A percentile compares a stretch with the other conserved stretches of the same genome.
Conservation (phyloP, 2,329 filamentous ascomycete genomes). For the Colletotrichum ledebouriae region DNA sequence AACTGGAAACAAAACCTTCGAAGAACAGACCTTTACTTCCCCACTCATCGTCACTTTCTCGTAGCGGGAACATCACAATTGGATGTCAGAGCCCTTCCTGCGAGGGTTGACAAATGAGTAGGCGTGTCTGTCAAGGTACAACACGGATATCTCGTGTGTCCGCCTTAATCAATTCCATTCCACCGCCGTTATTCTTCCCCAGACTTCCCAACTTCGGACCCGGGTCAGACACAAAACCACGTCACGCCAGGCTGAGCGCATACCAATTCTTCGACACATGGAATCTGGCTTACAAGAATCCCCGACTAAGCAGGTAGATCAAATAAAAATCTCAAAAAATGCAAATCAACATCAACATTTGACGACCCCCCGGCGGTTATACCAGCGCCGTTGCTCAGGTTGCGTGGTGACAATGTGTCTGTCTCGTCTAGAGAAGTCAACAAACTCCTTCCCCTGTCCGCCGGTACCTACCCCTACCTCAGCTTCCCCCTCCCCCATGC, state of each 20-base stretch:
- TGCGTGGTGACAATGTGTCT: conserved; percentile 40
- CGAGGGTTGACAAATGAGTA: not conserved
- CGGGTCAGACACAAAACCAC: conserved; percentile 3
- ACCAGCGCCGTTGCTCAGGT: conserved; percentile 25
- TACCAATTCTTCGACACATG: conserved; percentile 7
- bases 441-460: conserved; percentile 25
- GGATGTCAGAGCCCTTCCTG: too few relatives aligned
- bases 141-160: too few relatives aligned
- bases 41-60: conserved; percentile 9
- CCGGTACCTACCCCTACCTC: conserved; percentile 36
- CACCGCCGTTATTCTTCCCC: conserved; percentile 20
- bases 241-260: conserved; percentile 17
- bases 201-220: conserved; percentile 14
- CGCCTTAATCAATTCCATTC: not conserved
- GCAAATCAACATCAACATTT: not conserved
- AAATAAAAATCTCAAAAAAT: too few relatives aligned
- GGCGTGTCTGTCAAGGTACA: conserved; percentile 1
- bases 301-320: not conserved
- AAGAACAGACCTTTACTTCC: conserved; percentile 16
- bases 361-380: conserved; percentile 1
- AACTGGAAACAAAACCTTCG: conserved; percentile 30
- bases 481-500: conserved; percentile 37
- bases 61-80: not conserved
- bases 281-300: not conserved
- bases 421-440: conserved; percentile 37